A percentile compares a stretch with the other conserved stretches of the same genome.
phyloP scores from a whole-genome alignment of 148 eudicot genomes.

The Nepenthes mirabilis region DNA sequence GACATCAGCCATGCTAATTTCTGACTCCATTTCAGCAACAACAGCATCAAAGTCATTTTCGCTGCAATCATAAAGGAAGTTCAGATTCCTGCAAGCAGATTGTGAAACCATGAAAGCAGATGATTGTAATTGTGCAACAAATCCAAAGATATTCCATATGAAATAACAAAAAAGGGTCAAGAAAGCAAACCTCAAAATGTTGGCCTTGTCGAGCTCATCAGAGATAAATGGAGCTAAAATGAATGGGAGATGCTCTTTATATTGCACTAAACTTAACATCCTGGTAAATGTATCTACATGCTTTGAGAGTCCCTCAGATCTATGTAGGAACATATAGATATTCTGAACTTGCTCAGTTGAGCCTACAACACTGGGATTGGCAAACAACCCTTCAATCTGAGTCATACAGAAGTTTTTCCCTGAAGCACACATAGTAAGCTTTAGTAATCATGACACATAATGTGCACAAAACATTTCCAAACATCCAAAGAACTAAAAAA shows the following conservation, averaged over 20 bases:
- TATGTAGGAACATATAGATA: conserved; percentile 65
- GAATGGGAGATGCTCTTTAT: conserved; percentile 39
- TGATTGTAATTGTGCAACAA: not conserved
- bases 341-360: conserved; percentile 62
- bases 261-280: conserved; percentile 50
- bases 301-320: conserved; percentile 65
- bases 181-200: conserved; percentile 39
- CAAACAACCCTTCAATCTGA: conserved; percentile 53
- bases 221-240: conserved; percentile 54
- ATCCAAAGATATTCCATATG: not conserved
- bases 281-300: conserved; percentile 73
- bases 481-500: not conserved
- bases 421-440: conserved; percentile 21
- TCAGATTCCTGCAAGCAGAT: conserved; percentile 40
- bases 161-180: not conserved
- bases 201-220: conserved; percentile 38
- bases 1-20: conserved; percentile 70
- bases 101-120: not conserved
- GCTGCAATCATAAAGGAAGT: conserved; percentile 35
- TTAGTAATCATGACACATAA: not conserved
- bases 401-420: conserved; percentile 78
- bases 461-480: not conserved
- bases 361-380: conserved; percentile 28
- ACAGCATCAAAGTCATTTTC: conserved; percentile 65
- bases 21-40: conserved; percentile 88